These are phyloP conservation scores for Debaryomyces fabryi DNA, from an alignment of 1,139 yeast genomes.

Conservation along the genomic window DNA sequence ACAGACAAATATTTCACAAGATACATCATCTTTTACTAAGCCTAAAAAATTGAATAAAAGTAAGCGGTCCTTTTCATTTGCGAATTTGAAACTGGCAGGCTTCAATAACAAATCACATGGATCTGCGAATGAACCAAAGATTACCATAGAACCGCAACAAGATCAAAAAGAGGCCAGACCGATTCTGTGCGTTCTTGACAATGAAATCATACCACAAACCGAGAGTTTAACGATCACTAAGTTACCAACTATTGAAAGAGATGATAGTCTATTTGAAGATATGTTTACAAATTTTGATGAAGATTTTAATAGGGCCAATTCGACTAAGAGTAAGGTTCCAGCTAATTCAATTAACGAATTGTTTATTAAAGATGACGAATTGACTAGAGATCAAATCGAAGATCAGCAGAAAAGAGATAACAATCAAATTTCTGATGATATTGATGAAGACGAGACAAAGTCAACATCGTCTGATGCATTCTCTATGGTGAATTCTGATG, in stretches of 20 bases:
- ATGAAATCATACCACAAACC: background rate
- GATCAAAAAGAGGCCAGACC: background rate
- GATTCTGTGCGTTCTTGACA: background rate
- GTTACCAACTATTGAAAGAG: constrained; percentile 38
- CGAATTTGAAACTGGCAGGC: constrained; percentile 15
- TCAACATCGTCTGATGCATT: background rate
- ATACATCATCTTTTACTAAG: background rate
- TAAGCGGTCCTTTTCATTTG: constrained; percentile 18
- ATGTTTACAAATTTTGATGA: constrained; percentile 34
- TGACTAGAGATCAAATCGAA: constrained; percentile 44
- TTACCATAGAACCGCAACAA: background rate
- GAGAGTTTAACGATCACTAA: constrained; percentile 20
- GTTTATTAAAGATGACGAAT: constrained; percentile 47
- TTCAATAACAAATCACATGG: background rate
- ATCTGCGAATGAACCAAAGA: background rate
- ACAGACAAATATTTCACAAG: background rate
- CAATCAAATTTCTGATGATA: constrained; percentile 17
- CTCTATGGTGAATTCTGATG: constrained; percentile 19
- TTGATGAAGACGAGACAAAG: constrained; percentile 2
- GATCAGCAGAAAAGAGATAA: constrained; percentile 43
- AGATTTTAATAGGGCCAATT: constrained; percentile 24
- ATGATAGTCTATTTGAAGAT: constrained; percentile 37
- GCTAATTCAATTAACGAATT: constrained; percentile 31
- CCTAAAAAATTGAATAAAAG: constrained; percentile 1
- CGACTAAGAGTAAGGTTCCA: constrained; percentile 14